Evolutionary conservation across 495 filamentous ascomycete species (phyloP).

Genomic region (Aspergillus campestris): DNA sequence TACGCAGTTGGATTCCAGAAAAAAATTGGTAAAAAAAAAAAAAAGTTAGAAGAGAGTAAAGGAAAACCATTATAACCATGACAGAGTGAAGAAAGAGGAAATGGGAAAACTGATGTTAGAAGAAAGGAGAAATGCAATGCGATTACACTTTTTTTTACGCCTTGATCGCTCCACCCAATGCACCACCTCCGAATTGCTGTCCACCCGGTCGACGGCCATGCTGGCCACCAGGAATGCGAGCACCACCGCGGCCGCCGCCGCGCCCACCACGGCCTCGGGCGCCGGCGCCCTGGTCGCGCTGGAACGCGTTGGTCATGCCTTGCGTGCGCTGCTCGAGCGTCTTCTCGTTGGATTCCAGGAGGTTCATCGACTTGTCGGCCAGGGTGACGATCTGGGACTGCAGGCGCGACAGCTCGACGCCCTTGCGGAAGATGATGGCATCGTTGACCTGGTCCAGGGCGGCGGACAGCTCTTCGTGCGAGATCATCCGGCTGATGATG

Average conservation of each 20-base stretch:
- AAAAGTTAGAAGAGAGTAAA: background rate
- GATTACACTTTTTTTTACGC: slow-evolving; percentile 43
- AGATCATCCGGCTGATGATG: slow-evolving; percentile 99
- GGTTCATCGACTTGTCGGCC: slow-evolving; percentile 86
- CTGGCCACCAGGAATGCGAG: slow-evolving; percentile 40
- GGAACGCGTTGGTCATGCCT: slow-evolving; percentile 90
- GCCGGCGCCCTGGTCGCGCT: slow-evolving; percentile 71
- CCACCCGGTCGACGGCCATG: slow-evolving; percentile 46
- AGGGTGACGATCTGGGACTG: slow-evolving; percentile 92
- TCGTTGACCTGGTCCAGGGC: slow-evolving; percentile 96
- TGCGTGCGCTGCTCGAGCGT: slow-evolving; percentile 94
- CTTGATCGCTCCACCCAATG: slow-evolving; percentile 56
- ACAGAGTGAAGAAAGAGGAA: background rate
- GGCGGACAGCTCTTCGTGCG: slow-evolving; percentile 92
- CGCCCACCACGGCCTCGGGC: slow-evolving; percentile 58
- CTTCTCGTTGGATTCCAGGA: slow-evolving; percentile 96
- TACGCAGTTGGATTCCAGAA: slow-evolving; percentile 15
- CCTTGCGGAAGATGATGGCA: slow-evolving; percentile 98
- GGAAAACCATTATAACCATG: slow-evolving; percentile 18
- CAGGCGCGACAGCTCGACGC: slow-evolving; percentile 90
- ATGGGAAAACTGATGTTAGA: too few species aligned
- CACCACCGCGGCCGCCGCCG: slow-evolving; percentile 62
- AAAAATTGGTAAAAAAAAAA: slow-evolving; percentile 10
- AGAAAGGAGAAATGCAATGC: slow-evolving; percentile 20
- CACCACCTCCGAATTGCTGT: slow-evolving; percentile 56